Base-by-base conservation (phyloP, 2,329 filamentous ascomycete genomes). In the Pseudogymnoascus sp. region DNA sequence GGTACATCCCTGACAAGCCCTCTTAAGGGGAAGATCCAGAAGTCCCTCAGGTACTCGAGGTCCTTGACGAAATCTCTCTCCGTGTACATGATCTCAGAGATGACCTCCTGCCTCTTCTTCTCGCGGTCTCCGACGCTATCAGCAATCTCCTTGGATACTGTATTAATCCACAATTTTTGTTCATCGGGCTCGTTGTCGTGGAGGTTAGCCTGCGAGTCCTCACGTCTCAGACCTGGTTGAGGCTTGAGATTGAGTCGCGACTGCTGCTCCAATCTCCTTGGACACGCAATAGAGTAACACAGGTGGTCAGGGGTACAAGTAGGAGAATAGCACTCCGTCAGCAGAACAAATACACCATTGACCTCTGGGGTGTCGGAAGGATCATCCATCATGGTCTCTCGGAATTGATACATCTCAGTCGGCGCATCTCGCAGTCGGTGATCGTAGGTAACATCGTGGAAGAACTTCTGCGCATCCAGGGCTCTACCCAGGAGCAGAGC, bases 131-230 rank as follows among this genome's bases (percentile, higher is more conserved):
- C 87, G 31, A 97, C 88, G 72, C 88, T 90, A 69, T 97, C 93
- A 0, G 93, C 92, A 64, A 99, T 82, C 74, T 97, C 95, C 75
- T 96, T 95, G 0, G 93, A 91, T 36, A 99, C 95, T 13, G 93
- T 96, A 75, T 97, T 97, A 76, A 99, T 99, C 95, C 95, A 99
- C 38, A 99, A 83, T 76, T 97, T 97, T 78, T 97, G 95, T 75
- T 97, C 93, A 72, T 97, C 92, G 33, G 89, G 91, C 71, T 95
- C 88, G 67, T 95, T 91, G 69, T 96, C 92, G 71, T 96, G 93
- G 72, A 90, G 76, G 78, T 86, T 95, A 73, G 80, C 81, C 68
- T 85, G 82, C 5, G 87, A 89, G 63, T 87, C 83, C 68, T 87
- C 85, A 35, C 86, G 80, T 31, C 72, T 67, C 69, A 99, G 80